phyloP scores from a whole-genome alignment of 2,329 filamentous ascomycete species.

The Xylariomycetidae sp. region DNA sequence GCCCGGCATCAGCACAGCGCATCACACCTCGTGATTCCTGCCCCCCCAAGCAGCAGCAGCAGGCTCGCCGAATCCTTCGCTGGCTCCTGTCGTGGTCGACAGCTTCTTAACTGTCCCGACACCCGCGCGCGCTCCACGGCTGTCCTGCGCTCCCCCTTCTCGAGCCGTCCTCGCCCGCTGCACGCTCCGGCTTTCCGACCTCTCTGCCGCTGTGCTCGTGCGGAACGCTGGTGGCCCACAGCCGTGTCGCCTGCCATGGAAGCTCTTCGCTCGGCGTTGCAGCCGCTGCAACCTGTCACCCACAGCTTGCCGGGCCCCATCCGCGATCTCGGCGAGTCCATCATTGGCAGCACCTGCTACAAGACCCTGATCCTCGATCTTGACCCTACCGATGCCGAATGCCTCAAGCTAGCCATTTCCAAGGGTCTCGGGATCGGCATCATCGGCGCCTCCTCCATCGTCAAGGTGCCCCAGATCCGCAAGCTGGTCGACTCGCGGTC shows the following conservation, averaged over 20 bases:
- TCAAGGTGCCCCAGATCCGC: slow-evolving; percentile 95
- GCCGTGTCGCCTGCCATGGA: slow-evolving; percentile 46
- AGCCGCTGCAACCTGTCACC: slow-evolving; percentile 61
- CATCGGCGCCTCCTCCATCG: slow-evolving; percentile 79
- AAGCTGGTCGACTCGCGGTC: slow-evolving; percentile 81
- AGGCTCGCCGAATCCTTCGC: too few relatives aligned
- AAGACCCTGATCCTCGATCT: slow-evolving; percentile 78
- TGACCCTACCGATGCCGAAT: slow-evolving; percentile 68
- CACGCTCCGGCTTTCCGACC: background rate
- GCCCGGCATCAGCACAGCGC: too few relatives aligned
- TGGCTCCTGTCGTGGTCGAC: too few relatives aligned
- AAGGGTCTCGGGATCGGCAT: slow-evolving; percentile 93
- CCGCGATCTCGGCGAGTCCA: slow-evolving; percentile 65
- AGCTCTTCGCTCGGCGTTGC: slow-evolving; percentile 52
- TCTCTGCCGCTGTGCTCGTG: too few relatives aligned
- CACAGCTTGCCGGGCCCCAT: slow-evolving; percentile 68
- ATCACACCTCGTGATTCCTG: too few relatives aligned
- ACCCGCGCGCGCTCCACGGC: too few relatives aligned
- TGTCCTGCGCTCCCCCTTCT: background rate
- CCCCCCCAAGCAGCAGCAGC: too few relatives aligned
- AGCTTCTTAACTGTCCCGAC: too few relatives aligned
- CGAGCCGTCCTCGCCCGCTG: background rate
- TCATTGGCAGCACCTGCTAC: slow-evolving; percentile 84
- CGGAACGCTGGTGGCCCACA: background rate
- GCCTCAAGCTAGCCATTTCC: slow-evolving; percentile 83